A percentile compares a stretch with the other conserved stretches of the same genome.
Conservation (phyloP, 1,284 basidiomycete species). For the Pyrrhoderma lamaoense region DNA sequence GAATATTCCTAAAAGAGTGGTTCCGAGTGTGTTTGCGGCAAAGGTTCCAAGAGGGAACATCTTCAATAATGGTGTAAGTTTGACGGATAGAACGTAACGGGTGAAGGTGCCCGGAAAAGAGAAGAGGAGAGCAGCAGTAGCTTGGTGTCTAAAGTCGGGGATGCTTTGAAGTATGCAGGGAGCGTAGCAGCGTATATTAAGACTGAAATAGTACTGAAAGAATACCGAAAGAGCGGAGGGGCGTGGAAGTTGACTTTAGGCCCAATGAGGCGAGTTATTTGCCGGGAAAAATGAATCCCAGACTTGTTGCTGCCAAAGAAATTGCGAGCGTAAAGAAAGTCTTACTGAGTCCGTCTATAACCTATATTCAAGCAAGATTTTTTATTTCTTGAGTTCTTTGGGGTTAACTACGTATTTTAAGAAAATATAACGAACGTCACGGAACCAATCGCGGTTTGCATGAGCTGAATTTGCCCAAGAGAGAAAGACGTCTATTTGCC, state of each 20-base stretch:
- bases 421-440: slow-evolving; percentile 54
- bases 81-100: slow-evolving; percentile 72
- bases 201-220: slow-evolving; percentile 41
- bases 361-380: no score
- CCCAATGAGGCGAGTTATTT: slow-evolving; percentile 33
- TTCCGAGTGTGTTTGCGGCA: slow-evolving; percentile 77
- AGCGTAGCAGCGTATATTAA: slow-evolving; percentile 61
- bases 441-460: slow-evolving; percentile 59
- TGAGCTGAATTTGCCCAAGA: slow-evolving; percentile 74
- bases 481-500: slow-evolving; percentile 85
- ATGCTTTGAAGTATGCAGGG: slow-evolving; percentile 71
- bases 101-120: slow-evolving; percentile 84
- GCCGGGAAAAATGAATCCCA: slow-evolving; percentile 50
- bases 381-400: no score
- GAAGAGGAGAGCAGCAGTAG: slow-evolving; percentile 85
- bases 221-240: slow-evolving; percentile 34
- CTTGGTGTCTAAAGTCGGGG: slow-evolving; percentile 65
- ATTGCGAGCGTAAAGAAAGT: slow-evolving; percentile 73
- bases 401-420: no score
- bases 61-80: slow-evolving; percentile 60
- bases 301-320: slow-evolving; percentile 55
- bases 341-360: slow-evolving; percentile 80
- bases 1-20: slow-evolving; percentile 65
- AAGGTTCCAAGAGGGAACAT: slow-evolving; percentile 85
- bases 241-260: slow-evolving; percentile 36